These are phyloP conservation scores for Micromonas commoda DNA, from an alignment of 139 green algal genomes.

Conservation along the genomic window DNA sequence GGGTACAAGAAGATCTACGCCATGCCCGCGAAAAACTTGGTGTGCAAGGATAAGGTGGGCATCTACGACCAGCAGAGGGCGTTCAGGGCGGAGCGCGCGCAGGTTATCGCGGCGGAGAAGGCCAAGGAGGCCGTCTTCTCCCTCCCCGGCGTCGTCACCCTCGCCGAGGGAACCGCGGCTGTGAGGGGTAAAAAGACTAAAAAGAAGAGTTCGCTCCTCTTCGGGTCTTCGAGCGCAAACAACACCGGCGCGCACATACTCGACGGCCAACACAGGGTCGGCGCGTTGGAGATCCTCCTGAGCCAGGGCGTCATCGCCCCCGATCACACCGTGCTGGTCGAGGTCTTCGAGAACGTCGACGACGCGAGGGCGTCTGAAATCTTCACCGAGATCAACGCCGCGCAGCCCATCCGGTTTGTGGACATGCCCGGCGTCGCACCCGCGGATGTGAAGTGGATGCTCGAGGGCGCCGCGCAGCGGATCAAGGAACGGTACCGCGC, in stretches of 20 bases:
- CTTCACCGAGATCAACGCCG: slow-evolving; percentile 14
- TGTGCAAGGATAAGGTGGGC: neutral
- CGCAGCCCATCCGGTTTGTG: neutral
- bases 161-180: neutral
- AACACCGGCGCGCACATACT: neutral
- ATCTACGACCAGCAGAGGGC: neutral
- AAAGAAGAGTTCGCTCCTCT: neutral
- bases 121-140: neutral
- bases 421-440: neutral
- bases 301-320: neutral
- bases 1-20: slow-evolving; percentile 9
- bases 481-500: neutral
- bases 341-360: neutral
- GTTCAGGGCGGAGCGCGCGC: neutral
- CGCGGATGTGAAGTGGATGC: neutral
- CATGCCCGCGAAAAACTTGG: neutral
- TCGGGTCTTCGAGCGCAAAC: neutral
- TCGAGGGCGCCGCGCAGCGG: neutral
- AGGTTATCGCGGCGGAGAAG: neutral
- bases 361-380: neutral
- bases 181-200: neutral
- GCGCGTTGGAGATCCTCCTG: slow-evolving; percentile 1
- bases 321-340: neutral
- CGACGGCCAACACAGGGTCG: slow-evolving; percentile 1
- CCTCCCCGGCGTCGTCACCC: slow-evolving; percentile 1